Percentiles rank a stretch among this genome's conserved stretches.
These are phyloP conservation scores for Phyllosticta citriasiana DNA, from an alignment of 2,329 filamentous ascomycete species.

Conservation along the genomic window DNA sequence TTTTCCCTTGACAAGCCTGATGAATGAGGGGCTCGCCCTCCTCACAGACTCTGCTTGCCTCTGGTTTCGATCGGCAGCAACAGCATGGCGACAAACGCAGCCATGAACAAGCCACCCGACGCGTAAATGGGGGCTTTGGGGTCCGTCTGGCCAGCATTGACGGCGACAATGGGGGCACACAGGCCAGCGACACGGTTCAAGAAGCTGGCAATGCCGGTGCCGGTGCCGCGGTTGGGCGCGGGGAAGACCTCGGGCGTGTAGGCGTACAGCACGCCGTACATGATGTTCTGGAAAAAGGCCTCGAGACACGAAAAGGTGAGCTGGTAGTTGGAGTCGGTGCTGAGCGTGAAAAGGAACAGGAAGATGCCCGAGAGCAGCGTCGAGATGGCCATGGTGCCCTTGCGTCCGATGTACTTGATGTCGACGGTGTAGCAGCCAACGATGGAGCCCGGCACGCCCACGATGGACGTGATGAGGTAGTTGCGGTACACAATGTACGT, in stretches of 20 bases:
- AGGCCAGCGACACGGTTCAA: constrained; percentile 59
- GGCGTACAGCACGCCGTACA: constrained; percentile 63
- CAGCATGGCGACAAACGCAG: constrained; percentile 33
- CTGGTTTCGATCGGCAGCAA: constrained; percentile 34
- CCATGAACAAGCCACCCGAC: constrained; percentile 33
- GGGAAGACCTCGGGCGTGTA: constrained; percentile 72
- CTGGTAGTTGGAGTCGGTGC: constrained; percentile 47
- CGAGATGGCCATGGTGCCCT: constrained; percentile 59
- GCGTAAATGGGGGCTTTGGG: constrained; percentile 35
- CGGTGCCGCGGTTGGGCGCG: constrained; percentile 59
- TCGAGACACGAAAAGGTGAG: constrained; percentile 58
- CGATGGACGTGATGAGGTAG: constrained; percentile 69
- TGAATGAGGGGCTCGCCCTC: too few relatives aligned
- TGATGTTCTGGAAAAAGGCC: constrained; percentile 52
- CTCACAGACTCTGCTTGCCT: constrained; percentile 32
- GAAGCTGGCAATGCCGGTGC: constrained; percentile 62
- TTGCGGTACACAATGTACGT: constrained; percentile 55
- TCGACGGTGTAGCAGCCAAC: constrained; percentile 66
- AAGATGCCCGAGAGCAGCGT: constrained; percentile 59
- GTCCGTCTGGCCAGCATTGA: constrained; percentile 28
- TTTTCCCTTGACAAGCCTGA: not conserved
- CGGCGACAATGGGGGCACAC: constrained; percentile 57
- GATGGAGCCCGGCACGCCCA: constrained; percentile 67
- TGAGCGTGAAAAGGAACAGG: constrained; percentile 55
- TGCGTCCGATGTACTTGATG: constrained; percentile 60